Evolutionary conservation across 176 grass and related monocot genomes (phyloP).

Genomic region (Saccharum officinarum): DNA sequence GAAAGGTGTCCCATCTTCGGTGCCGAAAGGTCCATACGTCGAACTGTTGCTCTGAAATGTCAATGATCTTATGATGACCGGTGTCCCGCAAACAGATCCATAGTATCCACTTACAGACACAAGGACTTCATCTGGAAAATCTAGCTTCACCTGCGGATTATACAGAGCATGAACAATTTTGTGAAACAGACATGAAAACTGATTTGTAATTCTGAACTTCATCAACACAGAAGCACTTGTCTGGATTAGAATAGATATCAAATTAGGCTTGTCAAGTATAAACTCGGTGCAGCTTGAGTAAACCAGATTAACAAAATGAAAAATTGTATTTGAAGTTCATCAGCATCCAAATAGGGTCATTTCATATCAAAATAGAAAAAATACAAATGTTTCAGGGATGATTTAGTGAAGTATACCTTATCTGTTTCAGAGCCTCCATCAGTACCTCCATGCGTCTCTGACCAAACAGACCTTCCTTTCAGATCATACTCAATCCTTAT

Average conservation of each 20-base stretch:
- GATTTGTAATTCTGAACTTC: neutral
- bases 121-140: slow-evolving; percentile 58
- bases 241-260: neutral
- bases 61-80: slow-evolving; percentile 67
- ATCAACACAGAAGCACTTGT: neutral
- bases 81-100: slow-evolving; percentile 56
- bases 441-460: slow-evolving; percentile 39
- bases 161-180: neutral
- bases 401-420: slow-evolving; percentile 46
- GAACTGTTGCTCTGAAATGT: slow-evolving; percentile 67
- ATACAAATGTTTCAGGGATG: neutral
- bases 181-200: slow-evolving; percentile 1
- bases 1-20: slow-evolving; percentile 60
- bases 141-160: slow-evolving; percentile 53
- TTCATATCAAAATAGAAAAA: neutral
- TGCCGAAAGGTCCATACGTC: slow-evolving; percentile 68
- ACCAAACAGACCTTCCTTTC: slow-evolving; percentile 52
- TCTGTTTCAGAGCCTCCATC: slow-evolving; percentile 49
- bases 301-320: neutral
- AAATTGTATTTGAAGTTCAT: slow-evolving; percentile 9
- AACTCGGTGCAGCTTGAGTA: neutral
- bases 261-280: neutral
- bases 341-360: neutral
- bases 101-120: slow-evolving; percentile 64
- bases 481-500: slow-evolving; percentile 60